A percentile compares a stretch with the other conserved stretches of the same genome.
These are phyloP conservation scores for Colletotrichum theobromicola DNA, from an alignment of 2,329 filamentous ascomycete species.

Conservation along the genomic window DNA sequence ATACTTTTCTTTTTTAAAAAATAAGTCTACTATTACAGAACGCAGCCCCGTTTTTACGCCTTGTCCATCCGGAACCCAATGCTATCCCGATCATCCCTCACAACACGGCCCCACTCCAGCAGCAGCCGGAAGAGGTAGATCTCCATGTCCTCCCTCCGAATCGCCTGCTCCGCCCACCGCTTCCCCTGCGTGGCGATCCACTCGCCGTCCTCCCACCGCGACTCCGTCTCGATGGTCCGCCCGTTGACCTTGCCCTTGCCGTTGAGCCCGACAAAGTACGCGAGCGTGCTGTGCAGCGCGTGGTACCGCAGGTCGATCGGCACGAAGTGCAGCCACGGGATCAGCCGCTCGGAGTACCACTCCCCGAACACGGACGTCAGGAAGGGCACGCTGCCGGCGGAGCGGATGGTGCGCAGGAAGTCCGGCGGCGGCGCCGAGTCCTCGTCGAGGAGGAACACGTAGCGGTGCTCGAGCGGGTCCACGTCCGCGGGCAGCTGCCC, in stretches of 20 bases:
- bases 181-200: conserved; percentile 71
- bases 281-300: conserved; percentile 73
- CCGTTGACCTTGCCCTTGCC: conserved; percentile 47
- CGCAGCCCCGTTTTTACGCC: background rate
- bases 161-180: conserved; percentile 66
- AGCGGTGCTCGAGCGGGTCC: conserved; percentile 70
- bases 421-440: conserved; percentile 66
- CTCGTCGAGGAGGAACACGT: conserved; percentile 75
- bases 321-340: conserved; percentile 81
- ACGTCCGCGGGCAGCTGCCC: conserved; percentile 42
- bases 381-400: conserved; percentile 68
- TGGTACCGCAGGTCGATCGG: conserved; percentile 78
- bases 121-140: conserved; percentile 80
- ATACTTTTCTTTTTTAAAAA: background rate
- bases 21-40: background rate
- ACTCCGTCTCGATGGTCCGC: conserved; percentile 50
- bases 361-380: conserved; percentile 75
- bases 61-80: conserved; percentile 39
- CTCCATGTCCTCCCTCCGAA: conserved; percentile 78
- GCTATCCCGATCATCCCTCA: conserved; percentile 64
- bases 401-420: conserved; percentile 69
- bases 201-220: conserved; percentile 57
- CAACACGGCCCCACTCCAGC: conserved; percentile 76
- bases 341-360: conserved; percentile 79
- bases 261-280: conserved; percentile 73